Conservation (phyloP, 345 rosid genomes). For the Salix koriyanagi region DNA sequence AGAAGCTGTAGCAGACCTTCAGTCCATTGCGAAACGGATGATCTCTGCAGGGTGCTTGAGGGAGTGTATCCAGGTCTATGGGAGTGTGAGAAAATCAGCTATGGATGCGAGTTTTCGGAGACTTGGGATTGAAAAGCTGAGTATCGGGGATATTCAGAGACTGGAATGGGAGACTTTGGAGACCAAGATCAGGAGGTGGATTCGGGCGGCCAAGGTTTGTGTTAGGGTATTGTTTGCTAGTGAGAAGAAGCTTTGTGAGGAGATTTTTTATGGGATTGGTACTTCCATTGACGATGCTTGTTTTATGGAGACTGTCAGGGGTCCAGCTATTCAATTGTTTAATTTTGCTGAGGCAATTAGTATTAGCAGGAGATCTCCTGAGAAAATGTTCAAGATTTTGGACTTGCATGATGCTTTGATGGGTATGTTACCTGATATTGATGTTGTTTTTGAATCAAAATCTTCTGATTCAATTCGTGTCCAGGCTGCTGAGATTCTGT, state of each 20-base stretch:
- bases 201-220: conserved; percentile 76
- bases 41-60: conserved; percentile 70
- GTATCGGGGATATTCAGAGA: conserved; percentile 92
- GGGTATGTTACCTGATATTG: conserved; percentile 74
- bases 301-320: conserved; percentile 80
- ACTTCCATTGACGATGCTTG: conserved; percentile 66
- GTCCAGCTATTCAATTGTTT: conserved; percentile 67
- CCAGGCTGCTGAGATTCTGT: conserved; percentile 74
- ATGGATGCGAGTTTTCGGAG: conserved; percentile 63
- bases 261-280: conserved; percentile 67
- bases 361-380: conserved; percentile 83
- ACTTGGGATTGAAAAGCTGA: conserved; percentile 78
- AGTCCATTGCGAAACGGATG: conserved; percentile 72
- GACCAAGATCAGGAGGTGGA: conserved; percentile 85
- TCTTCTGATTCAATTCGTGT: conserved; percentile 50
- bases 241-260: conserved; percentile 78
- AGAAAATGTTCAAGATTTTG: conserved; percentile 85
- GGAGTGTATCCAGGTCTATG: conserved; percentile 90
- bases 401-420: conserved; percentile 75
- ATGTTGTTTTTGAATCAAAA: conserved; percentile 63
- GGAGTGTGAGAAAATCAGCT: conserved; percentile 79
- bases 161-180: conserved; percentile 78
- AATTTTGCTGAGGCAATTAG: conserved; percentile 91
- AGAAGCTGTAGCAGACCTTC: conserved; percentile 64
- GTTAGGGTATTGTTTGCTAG: conserved; percentile 76